Evolutionary conservation across 306 rosid genomes (phyloP).

Genomic region (Dalbergia cultrata): DNA sequence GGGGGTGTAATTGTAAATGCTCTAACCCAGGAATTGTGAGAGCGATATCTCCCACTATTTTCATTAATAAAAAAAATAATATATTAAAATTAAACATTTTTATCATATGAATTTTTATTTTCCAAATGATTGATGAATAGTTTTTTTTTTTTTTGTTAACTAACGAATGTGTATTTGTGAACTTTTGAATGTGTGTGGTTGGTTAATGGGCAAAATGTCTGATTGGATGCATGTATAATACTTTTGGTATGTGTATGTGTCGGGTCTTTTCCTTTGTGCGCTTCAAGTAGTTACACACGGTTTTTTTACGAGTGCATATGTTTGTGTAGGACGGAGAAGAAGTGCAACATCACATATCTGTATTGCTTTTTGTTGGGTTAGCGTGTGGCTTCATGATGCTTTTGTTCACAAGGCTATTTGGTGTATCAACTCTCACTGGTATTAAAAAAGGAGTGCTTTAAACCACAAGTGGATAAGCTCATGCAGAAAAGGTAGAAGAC

Average conservation of each 20-base stretch:
- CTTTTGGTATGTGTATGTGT: no score
- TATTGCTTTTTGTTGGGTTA: slow-evolving; percentile 86
- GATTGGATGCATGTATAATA: no score
- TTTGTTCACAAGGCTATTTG: slow-evolving; percentile 74
- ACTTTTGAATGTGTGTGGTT: not conserved
- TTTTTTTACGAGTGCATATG: not conserved
- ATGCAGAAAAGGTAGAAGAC: slow-evolving; percentile 38
- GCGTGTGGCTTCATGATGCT: slow-evolving; percentile 84
- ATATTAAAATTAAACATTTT: no score
- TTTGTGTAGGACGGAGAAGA: slow-evolving; percentile 69
- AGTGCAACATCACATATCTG: slow-evolving; percentile 68
- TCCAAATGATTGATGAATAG: not conserved
- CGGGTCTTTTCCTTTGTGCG: no score
- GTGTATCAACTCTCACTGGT: slow-evolving; percentile 81
- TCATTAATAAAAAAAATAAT: no score
- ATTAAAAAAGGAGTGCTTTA: slow-evolving; percentile 46
- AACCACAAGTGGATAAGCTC: slow-evolving; percentile 7
- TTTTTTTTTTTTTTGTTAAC: no score
- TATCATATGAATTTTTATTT: no score
- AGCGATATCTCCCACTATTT: no score
- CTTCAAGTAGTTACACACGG: no score
- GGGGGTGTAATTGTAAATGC: no score
- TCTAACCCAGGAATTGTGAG: no score
- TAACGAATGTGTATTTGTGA: not conserved
- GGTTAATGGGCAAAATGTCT: not conserved